These are phyloP conservation scores for Melampsora larici-populina DNA, from an alignment of 1,284 basidiomycete genomes.

Conservation along the genomic window DNA sequence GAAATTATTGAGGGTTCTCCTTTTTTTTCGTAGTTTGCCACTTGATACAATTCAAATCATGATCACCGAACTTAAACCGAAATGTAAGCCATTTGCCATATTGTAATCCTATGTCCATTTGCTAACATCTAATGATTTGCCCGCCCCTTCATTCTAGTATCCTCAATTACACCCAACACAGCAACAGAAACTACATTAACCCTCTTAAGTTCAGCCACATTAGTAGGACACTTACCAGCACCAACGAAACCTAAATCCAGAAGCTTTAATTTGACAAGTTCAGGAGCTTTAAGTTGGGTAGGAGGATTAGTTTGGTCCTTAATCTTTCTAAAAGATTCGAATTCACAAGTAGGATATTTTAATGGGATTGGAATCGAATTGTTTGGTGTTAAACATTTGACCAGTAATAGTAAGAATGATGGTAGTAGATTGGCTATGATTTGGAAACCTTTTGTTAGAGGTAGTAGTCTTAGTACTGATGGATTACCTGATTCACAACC, in stretches of 20 bases:
- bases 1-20: background rate
- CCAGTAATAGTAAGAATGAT: background rate
- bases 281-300: constrained; percentile 21
- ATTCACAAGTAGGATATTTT: constrained; percentile 7
- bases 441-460: background rate
- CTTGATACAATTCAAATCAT: constrained; percentile 43
- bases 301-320: constrained; percentile 32
- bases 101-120: background rate
- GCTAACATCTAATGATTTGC: background rate
- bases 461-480: too few relatives aligned
- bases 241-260: background rate
- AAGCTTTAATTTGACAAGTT: constrained; percentile 8
- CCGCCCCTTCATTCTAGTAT: background rate
- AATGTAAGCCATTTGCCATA: constrained; percentile 3
- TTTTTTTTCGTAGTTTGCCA: constrained; percentile 23
- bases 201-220: constrained; percentile 25
- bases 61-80: constrained; percentile 38
- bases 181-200: background rate
- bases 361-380: background rate
- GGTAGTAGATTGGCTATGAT: background rate
- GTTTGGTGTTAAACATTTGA: constrained; percentile 4
- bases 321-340: constrained; percentile 39
- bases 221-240: constrained; percentile 31
- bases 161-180: background rate
- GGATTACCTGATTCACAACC: too few relatives aligned